Base-by-base conservation (phyloP, 441 rosid genomes). In the Melastoma candidum region DNA sequence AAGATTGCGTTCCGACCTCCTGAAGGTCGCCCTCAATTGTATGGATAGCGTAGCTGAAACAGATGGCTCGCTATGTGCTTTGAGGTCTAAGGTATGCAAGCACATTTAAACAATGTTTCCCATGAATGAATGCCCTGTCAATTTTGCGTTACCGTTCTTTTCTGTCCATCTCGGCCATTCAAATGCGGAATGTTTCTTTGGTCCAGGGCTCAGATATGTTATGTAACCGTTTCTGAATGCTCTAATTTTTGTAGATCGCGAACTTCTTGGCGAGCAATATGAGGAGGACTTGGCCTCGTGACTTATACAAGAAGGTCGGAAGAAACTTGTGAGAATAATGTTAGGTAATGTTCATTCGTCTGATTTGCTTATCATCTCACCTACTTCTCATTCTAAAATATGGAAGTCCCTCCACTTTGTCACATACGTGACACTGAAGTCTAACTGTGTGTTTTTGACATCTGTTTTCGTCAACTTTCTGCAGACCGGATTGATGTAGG, bases 251-350 rank as follows among this genome's bases (percentile, higher is more conserved):
- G 74, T 93, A 93, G 99, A 83, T 89, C 66, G 84, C 95, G 29
- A 83, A 77, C 63, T 83, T 93, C 66, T 84, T 93, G 39, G 99
- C 97, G 27, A 84, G 79, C 72, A 93, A 93, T 65, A 76, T 76
- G 59, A 84, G 71, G 67, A 68, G 75, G 74, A 89, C 89, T 67
- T 93, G 97, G 95, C 99, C 97, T 44, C 90, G 80, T 7, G 97
- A 86, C 63, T 65, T 93, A 65, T 93, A 80, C 7, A 93, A 86
- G 52, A 93, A 78, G 74, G 95, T 83, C 58, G 85, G 88, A 25
- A 69, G 74, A 62, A 76, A 84, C 79, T 78, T 93, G 72, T 93
- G 83, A 85, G 67, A 55, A 7, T 29, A 29, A 29, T 29, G 36
- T 29, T 3, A 29, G 22, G 22, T 17, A 17, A 17, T 17, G 22